Base-by-base conservation (phyloP, 345 rosid species). In the Eucalyptus caleyi region DNA sequence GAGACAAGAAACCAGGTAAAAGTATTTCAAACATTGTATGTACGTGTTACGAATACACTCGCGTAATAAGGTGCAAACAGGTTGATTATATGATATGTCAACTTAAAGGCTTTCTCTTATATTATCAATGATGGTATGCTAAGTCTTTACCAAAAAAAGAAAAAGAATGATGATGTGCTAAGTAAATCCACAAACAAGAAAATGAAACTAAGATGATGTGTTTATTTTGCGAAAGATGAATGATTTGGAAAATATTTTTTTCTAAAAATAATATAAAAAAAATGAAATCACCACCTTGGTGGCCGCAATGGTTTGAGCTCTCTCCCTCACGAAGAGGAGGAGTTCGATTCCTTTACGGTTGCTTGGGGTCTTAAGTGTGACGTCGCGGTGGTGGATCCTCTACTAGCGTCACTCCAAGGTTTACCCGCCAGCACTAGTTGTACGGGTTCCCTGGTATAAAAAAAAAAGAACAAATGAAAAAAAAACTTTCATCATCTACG, bases 341-440 rank as follows among this genome's bases (percentile, higher is more conserved):
- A 50, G 7, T 50, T 50, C 7, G 3, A 15, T 50, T 15, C 51
- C 3, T 7, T 15, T 0, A 50, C 3, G 3, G 1, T 50, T 0
- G 7, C 51, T 50, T 50, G 18, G 18, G 50, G 3, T 50, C 6
- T 50, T 50, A 50, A 50, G 51, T 50, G 16, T 50, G 16, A 50
- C 6, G 2, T 50, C 1, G 6, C 0, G 51, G 7, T 14, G 6
- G 2, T 49, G 16, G 6, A 1, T 50, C 0, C 0, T 49, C 6
- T 0, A 5, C 6, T 50, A 50, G 6, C 0, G 16, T 53, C 24
- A 53, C 5, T 8, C 4, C 4, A 3, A 0, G 2, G 2, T 51
- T 50, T 51, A 18, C 9, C 50, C 15, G 5, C 15, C 4, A n/a
- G n/a, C n/a, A n/a, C n/a, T n/a, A n/a, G n/a, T n/a, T n/a, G n/a